Evolutionary conservation across 2,329 filamentous ascomycete genomes (phyloP), one percentile per base, ranked within the genome.

Genomic region (Dactylellina haptotyla): DNA sequence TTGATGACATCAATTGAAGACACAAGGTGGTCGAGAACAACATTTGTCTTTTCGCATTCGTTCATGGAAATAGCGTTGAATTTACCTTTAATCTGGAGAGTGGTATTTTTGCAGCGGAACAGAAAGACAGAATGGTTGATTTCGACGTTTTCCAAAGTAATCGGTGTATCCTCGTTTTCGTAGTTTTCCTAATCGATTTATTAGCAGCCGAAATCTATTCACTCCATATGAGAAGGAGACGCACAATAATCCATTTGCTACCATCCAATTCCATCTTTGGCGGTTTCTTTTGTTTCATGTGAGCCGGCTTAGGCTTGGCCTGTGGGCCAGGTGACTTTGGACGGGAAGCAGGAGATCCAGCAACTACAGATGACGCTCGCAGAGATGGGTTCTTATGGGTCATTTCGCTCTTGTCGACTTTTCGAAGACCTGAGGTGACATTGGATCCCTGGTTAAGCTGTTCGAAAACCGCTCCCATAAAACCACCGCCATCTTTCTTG

Each of bases 341-440:
- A 53, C 91, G 86, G 23, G 79, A 79, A 37, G 83, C 79, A 20
- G 85, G 86, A 26, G 82, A 81, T 66, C 84, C 84, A 0, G 90
- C 85, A 2, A 94, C 91, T 1, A 87, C 86, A 10, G 91, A 90
- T 73, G 84, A 84, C 23, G 91, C 87, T 75, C 95, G 89, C 67
- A 99, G 84, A 8, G 89, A 87, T 12, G 95, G 95, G 82, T 99
- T 99, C 84, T 98, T 98, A 83, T 99, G 95, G 72, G 95, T 99
- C 94, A 97, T 97, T 81, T 98, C 86, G 61, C 91, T 95, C 80
- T 89, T 90, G 83, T 97, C 94, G 54, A 99, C 95, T 84, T 97
- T 99, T 77, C 91, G 90, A 34, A 99, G 85, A 30, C 91, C 89
- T 76, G 91, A 88, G 2, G 95, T 99, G 71, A 99, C 91, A n/a